A percentile compares a stretch with the other conserved stretches of the same genome.
phyloP scores from a whole-genome alignment of 2,329 filamentous ascomycete genomes.

The Aspergillus quadricinctus region DNA sequence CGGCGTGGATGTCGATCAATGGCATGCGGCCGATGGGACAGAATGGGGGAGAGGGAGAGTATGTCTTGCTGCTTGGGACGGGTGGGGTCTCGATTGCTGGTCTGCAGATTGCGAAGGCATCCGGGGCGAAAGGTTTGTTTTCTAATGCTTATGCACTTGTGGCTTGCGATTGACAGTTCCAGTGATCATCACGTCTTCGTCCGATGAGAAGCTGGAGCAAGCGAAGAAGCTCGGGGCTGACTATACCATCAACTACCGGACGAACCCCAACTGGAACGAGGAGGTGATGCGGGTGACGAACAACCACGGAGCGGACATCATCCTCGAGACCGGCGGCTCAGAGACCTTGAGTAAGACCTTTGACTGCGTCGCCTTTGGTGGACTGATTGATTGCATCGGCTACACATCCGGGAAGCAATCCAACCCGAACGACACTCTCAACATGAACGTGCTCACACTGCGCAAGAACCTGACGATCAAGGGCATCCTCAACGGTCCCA shows the following conservation, averaged over 20 bases:
- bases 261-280: slow-evolving; percentile 41
- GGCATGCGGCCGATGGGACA: slow-evolving; percentile 38
- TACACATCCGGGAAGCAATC: slow-evolving; percentile 54
- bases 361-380: slow-evolving; percentile 42
- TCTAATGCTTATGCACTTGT: not conserved
- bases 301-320: slow-evolving; percentile 47
- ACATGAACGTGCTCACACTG: slow-evolving; percentile 56
- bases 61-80: slow-evolving; percentile 54
- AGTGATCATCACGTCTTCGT: slow-evolving; percentile 50
- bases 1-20: slow-evolving; percentile 49
- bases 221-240: slow-evolving; percentile 50
- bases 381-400: slow-evolving; percentile 45
- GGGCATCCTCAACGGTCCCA: slow-evolving; percentile 61
- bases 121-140: slow-evolving; percentile 38
- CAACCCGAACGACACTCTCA: slow-evolving; percentile 49
- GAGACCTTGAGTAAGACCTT: slow-evolving; percentile 48
- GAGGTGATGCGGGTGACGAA: slow-evolving; percentile 44
- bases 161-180: slow-evolving; percentile 18
- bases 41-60: slow-evolving; percentile 44
- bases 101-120: slow-evolving; percentile 46
- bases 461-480: slow-evolving; percentile 51
- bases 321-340: slow-evolving; percentile 51
- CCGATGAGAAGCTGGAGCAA: slow-evolving; percentile 46
- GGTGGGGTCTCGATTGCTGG: slow-evolving; percentile 46
- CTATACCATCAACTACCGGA: slow-evolving; percentile 49